Evolutionary conservation across 768 basidiomycete species (phyloP).

Genomic region (Tricholoma flavovirens): DNA sequence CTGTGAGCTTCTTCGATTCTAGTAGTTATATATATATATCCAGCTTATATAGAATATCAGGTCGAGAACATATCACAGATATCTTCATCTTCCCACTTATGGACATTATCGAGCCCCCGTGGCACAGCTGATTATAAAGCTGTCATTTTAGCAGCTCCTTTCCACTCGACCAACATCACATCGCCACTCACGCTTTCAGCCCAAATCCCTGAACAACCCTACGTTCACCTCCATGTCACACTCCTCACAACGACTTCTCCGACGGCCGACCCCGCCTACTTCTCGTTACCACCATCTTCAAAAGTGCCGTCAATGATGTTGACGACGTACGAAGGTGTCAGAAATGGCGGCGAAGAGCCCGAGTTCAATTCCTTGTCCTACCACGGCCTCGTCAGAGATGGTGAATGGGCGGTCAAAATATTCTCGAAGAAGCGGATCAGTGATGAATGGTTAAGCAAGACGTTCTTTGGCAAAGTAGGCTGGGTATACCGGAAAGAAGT

Average conservation of each 20-base stretch:
- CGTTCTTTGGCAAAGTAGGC: slow-evolving; percentile 63
- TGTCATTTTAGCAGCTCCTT: slow-evolving; percentile 85
- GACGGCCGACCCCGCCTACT: slow-evolving; percentile 58
- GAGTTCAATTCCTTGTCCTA: slow-evolving; percentile 88
- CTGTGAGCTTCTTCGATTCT: slow-evolving; percentile 35
- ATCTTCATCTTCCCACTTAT: slow-evolving; percentile 37
- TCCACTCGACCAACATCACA: slow-evolving; percentile 58
- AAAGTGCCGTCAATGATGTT: slow-evolving; percentile 60
- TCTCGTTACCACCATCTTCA: slow-evolving; percentile 43
- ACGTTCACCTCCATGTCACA: slow-evolving; percentile 85
- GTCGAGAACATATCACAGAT: slow-evolving; percentile 46
- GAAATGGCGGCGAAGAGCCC: slow-evolving; percentile 52
- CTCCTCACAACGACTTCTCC: slow-evolving; percentile 74
- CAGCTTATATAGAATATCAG: slow-evolving; percentile 24
- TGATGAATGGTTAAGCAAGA: slow-evolving; percentile 61
- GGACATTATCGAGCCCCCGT: slow-evolving; percentile 46
- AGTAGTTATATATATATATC: not conserved
- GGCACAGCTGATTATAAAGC: slow-evolving; percentile 56
- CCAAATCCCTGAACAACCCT: slow-evolving; percentile 64
- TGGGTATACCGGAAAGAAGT: slow-evolving; percentile 85
- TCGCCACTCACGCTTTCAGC: slow-evolving; percentile 43
- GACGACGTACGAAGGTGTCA: slow-evolving; percentile 61
- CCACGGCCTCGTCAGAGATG: slow-evolving; percentile 51
- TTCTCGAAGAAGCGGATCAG: slow-evolving; percentile 64
- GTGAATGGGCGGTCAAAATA: slow-evolving; percentile 80